Base-by-base conservation (phyloP, 768 basidiomycete genomes). In the Fomitopsis serialis region DNA sequence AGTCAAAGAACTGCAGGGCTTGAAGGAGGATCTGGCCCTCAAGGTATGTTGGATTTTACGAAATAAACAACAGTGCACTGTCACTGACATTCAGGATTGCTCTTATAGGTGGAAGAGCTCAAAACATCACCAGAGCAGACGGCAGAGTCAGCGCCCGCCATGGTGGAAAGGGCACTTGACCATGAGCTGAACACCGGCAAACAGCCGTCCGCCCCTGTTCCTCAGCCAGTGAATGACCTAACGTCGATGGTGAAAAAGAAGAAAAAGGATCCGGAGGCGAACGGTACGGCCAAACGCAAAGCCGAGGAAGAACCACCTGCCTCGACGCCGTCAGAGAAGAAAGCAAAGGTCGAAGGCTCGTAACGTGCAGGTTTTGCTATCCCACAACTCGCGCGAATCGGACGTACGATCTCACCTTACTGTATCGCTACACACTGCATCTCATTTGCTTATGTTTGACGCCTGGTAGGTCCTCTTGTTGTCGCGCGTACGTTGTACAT, bases 171-270 rank as follows among this genome's bases (percentile, higher is more conserved):
- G 58, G 87, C 80, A 2, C 73, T 92, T 21, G 89, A 92, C 60
- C 72, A 74, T 45, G 89, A 87, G 55, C 74, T 92, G 24, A 87
- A 85, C 53, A 68, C 67, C 32, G 68, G 61, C 15, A 53, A 72
- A 1, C 62, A 75, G 17, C 60, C 73, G 12, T 60, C 69, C 12
- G 56, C 72, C 6, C 63, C 70, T 45, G 62, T 70, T 3, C 53
- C 55, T 23, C 56, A 58, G 35, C 69, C 72, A 3, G 84, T 96
- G 42, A 90, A 92, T 60, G 91, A 96, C 62, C 71, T 96, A 42
- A 94, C 90, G 1, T 79, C 80, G 6, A 85, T 90, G 62, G 90
- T 96, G 45, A 93, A 92, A 74, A 98, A 94, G 77, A 92, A 92
- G 68, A 87, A 85, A 65, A 69, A 66, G 48, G 55, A 47, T 13